Base-by-base conservation (phyloP, 169 alveolate genomes). In the Plasmodium adleri region DNA sequence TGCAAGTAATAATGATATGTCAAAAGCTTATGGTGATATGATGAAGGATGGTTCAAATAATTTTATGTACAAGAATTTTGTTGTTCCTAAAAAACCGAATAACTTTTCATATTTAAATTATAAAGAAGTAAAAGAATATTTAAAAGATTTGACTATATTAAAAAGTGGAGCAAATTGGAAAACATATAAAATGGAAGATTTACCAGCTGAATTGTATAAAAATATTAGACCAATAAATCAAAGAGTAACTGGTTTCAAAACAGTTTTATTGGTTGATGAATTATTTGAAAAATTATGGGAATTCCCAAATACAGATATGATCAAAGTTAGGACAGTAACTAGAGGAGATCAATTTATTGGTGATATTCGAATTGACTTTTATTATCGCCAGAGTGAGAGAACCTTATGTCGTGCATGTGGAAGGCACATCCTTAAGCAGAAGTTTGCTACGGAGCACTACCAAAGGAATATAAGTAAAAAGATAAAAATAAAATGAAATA, bases 331-430 rank as follows among this genome's bases (percentile, higher is more conserved):
- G 28, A 92, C 92, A n/a, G 95, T 92, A 13, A 92, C 95, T 0
- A 72, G 95, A 62, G 95, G 95, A 8, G 95, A 92, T 17, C 95
- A 92, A 56, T 92, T 92, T 72, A 92, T 92, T 26, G 95, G 95
- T 3, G 95, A 92, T 52, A 74, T 92, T 5, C 72, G 95, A 28
- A 92, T 92, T 1, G 95, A 92, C 12, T 92, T 92, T 39, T 92
- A 92, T 52, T 92, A 92, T 63, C 72, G 91, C 15, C 92, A 92
- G 60, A 92, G 94, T n/a, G 95, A 92, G 68, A 52, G 95, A 32
- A 92, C 95, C 3, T 60, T 92, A 52, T 92, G 95, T 49, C 86
- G 95, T 15, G 92, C 92, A 10, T 92, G 95, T 56, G 95, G 95
- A 22, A 75, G 92, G 17, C 95, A 92, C 60, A 92, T 92, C 10